Base-by-base conservation (phyloP, 1,284 basidiomycete genomes). In the Pascua sp. region DNA sequence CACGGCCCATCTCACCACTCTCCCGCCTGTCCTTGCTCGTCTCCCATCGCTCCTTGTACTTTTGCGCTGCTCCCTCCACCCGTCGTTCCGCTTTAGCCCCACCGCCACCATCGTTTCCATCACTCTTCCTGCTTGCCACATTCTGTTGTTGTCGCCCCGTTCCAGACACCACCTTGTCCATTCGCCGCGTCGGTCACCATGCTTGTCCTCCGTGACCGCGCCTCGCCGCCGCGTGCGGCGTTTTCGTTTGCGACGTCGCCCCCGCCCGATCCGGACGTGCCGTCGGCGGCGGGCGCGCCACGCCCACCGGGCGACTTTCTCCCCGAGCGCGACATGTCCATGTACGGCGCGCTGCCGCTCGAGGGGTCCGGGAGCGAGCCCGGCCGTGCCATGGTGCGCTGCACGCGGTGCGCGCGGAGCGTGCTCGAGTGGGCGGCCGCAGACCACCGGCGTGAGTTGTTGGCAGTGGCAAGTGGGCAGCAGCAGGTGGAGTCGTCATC, bases 241-340 rank as follows among this genome's bases (percentile, higher is more conserved):
- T 75, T 75, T 65, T 67, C 68, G 16, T 73, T 72, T 61, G 37
- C 44, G 15, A 57, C 51, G 38, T 53, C 53, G 47, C 59, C 62
- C 16, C 56, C 58, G 16, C 52, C 53, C 10, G 49, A 36, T 12
- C 54, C 57, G 13, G 53, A 56, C 36, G 56, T 49, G 18, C 49
- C 47, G 10, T 32, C 24, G 24, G 48, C 57, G 42, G 39, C 52
- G 54, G 36, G 47, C 51, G 16, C 55, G 42, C 67, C 71, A 12
- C 62, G 66, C 18, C 88, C 89, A 0, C 90, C 90, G 0, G 88
- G 88, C 18, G 82, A 85, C 78, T 90, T 89, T 84, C 84, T 92
- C 13, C 84, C 87, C 36, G 88, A 88, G 9, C 83, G 83, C 60
- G 89, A 91, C 70, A 92, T 92, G 90, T 88, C 87, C 80, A 81